phyloP scores from a whole-genome alignment of 1,284 basidiomycete species.

The Ganoderma multipileum region DNA sequence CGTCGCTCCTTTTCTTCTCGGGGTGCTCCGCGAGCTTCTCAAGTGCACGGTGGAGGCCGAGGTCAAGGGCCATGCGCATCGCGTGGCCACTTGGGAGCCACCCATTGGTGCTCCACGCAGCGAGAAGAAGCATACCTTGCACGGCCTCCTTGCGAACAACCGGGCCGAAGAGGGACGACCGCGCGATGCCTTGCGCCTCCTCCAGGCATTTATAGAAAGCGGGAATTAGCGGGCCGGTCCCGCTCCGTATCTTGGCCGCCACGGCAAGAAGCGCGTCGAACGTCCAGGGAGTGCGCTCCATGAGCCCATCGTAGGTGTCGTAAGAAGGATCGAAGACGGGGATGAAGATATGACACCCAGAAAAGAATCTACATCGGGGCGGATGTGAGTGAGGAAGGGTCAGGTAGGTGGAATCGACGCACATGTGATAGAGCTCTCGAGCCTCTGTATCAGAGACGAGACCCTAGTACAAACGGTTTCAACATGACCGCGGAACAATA shows the following conservation, averaged over 20 bases:
- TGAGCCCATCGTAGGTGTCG: conserved; percentile 89
- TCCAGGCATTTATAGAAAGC: conserved; percentile 92
- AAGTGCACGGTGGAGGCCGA: conserved; percentile 88
- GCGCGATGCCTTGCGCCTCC: conserved; percentile 93
- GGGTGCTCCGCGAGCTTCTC: conserved; percentile 87
- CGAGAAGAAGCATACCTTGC: conserved; percentile 87
- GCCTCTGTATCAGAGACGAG: conserved; percentile 80
- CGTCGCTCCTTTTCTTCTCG: conserved; percentile 69
- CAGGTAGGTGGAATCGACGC: conserved; percentile 30
- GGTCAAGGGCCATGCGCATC: conserved; percentile 93
- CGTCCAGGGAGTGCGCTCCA: conserved; percentile 92
- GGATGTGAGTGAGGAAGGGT: conserved; percentile 2
- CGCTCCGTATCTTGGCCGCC: conserved; percentile 89
- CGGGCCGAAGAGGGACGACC: conserved; percentile 91
- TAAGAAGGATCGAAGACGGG: conserved; percentile 90
- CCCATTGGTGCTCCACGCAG: conserved; percentile 93
- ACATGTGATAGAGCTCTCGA: conserved; percentile 85
- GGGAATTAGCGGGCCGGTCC: conserved; percentile 82
- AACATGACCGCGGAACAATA: conserved; percentile 9
- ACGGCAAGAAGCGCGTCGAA: conserved; percentile 91
- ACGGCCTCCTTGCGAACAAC: conserved; percentile 94
- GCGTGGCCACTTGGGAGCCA: conserved; percentile 94
- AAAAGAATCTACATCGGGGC: conserved; percentile 77
- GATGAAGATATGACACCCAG: conserved; percentile 94
- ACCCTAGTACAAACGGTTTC: conserved; percentile 51